Percentiles rank a stretch among this genome's conserved stretches.
phyloP scores from a whole-genome alignment of 768 basidiomycete genomes.

The Phaeotremella fagi region DNA sequence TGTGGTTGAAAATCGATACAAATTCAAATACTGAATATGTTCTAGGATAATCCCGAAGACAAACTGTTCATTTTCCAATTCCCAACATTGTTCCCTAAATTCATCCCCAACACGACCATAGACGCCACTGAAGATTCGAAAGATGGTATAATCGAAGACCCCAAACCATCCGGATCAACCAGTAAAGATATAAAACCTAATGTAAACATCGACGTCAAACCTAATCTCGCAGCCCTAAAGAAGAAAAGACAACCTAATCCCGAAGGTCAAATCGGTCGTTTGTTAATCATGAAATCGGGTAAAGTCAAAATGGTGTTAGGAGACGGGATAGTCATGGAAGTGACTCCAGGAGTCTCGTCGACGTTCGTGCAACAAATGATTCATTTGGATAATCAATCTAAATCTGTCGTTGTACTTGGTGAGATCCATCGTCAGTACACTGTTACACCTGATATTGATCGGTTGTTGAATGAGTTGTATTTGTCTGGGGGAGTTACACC shows the following conservation, averaged over 20 bases:
- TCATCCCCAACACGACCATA: slow-evolving; percentile 52
- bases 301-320: slow-evolving; percentile 77
- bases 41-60: slow-evolving; percentile 38
- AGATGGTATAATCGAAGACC: slow-evolving; percentile 48
- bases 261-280: slow-evolving; percentile 75
- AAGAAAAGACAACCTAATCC: slow-evolving; percentile 46
- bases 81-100: slow-evolving; percentile 75
- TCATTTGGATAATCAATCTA: slow-evolving; percentile 60
- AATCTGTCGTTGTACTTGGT: slow-evolving; percentile 68
- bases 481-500: slow-evolving; percentile 43
- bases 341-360: slow-evolving; percentile 73
- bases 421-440: slow-evolving; percentile 80
- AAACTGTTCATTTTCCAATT: slow-evolving; percentile 84
- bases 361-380: slow-evolving; percentile 86
- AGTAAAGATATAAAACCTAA: slow-evolving; percentile 56
- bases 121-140: slow-evolving; percentile 46
- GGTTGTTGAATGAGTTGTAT: slow-evolving; percentile 65
- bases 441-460: slow-evolving; percentile 76
- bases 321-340: slow-evolving; percentile 77
- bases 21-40: not conserved
- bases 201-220: slow-evolving; percentile 37
- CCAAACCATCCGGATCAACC: slow-evolving; percentile 6
- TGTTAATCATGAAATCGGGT: slow-evolving; percentile 81
- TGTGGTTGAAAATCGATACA: slow-evolving; percentile 14
- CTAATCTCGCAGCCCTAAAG: slow-evolving; percentile 19